Base-by-base conservation (phyloP, 2,329 filamentous ascomycete species). In the Cercospora berteroae region DNA sequence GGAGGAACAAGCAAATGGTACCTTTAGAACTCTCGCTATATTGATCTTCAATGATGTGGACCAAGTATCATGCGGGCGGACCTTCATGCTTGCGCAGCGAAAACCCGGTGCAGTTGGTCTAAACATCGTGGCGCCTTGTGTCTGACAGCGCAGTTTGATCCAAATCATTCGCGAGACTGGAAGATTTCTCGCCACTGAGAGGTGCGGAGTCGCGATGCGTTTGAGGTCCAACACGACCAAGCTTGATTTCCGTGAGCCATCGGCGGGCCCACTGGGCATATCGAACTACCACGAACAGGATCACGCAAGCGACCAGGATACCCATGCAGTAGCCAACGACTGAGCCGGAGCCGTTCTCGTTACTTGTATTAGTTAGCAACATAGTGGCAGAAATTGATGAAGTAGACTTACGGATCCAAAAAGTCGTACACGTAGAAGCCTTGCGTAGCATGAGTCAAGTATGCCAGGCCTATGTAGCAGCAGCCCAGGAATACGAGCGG, bases 371-470 rank as follows among this genome's bases (percentile, higher is more conserved):
- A 23, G 57, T 42, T 5, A 56, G 31, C 36, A 52, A 1, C 2
- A 23, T n/a, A 27, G 18, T 52, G 23, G 8, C 57, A 59, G 10
- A 0, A 27, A 27, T 61, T 18, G 29, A 29, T 29, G 9, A n/a
- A 23, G 9, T 16, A 5, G 5, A 66, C 71, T 66, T 62, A 73
- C 72, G 88, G 84, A 76, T 96, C 84, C n/a, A 96, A 85, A 80
- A 96, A 96, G 66, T 74, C 77, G 80, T 96, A 96, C 0, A 90
- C 85, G 78, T 94, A 96, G 77, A 90, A 92, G 2, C 86, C 86
- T 77, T 93, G 83, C 0, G 88, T 89, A 4, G 86, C 87, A 68
- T 86, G 79, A 0, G 90, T 94, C 23, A 95, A 73, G 78, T 92
- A 96, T 1, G 91, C 92, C 16, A 96, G 80, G 0, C 82, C 86